Evolutionary conservation across 2,329 filamentous ascomycete genomes (phyloP).

Genomic region (Dothistroma septosporum): DNA sequence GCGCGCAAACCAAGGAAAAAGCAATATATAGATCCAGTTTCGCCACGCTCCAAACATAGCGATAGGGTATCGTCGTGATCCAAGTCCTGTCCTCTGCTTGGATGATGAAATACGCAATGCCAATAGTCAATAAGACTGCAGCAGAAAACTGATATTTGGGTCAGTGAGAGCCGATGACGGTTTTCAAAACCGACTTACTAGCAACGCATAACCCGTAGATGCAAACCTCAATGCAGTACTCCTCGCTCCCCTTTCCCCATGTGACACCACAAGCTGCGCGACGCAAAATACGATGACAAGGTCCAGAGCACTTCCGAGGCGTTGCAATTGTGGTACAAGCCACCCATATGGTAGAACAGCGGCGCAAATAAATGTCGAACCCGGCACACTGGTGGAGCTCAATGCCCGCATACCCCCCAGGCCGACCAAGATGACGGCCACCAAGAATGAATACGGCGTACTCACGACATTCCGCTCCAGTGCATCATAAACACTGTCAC

Average conservation of each 20-base stretch:
- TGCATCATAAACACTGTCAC: constrained; percentile 32
- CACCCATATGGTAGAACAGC: constrained; percentile 34
- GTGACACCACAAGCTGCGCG: constrained; percentile 21
- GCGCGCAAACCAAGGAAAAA: constrained; percentile 26
- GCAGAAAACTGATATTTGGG: constrained; percentile 29
- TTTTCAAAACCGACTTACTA: constrained; percentile 19
- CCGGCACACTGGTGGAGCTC: constrained; percentile 35
- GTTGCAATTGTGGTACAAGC: constrained; percentile 38
- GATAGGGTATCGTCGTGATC: constrained; percentile 36
- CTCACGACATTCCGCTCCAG: constrained; percentile 32
- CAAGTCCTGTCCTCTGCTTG: constrained; percentile 39
- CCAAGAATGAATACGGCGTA: constrained; percentile 37
- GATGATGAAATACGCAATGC: constrained; percentile 34
- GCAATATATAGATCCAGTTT: constrained; percentile 28
- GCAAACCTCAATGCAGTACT: constrained; percentile 18
- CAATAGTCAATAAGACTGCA: constrained; percentile 36
- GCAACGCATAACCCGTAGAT: constrained; percentile 27
- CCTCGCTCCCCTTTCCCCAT: constrained; percentile 16
- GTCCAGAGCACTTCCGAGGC: constrained; percentile 41
- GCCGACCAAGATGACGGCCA: constrained; percentile 38
- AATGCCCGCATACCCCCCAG: constrained; percentile 38
- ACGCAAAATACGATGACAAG: constrained; percentile 38
- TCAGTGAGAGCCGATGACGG: background rate
- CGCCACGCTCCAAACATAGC: constrained; percentile 37
- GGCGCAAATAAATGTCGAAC: constrained; percentile 51